Base-by-base conservation (phyloP, 805 yeast species). In the Lipomyces starkeyi region DNA sequence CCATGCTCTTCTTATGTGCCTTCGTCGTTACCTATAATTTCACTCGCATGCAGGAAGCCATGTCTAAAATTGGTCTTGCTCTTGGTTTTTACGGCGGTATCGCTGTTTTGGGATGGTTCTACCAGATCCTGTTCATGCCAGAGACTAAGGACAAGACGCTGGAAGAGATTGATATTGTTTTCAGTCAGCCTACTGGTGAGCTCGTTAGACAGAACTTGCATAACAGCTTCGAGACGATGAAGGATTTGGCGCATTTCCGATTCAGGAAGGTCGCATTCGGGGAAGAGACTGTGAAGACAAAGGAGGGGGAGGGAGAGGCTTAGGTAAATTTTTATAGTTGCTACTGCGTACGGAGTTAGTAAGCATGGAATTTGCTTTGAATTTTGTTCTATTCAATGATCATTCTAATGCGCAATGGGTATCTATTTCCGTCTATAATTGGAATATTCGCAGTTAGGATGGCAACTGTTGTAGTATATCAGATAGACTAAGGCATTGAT, bases 31-130 rank as follows among this genome's bases (percentile, higher is more conserved):
- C 91, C 22, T 88, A 85, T 79, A 87, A 87, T 80, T 88, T 87
- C 77, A 81, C 83, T 57, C 74, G 77, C 32, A 87, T 88, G 91
- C 80, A 84, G 72, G 73, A 75, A 0, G 86, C 87, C 2, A 81
- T 88, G 82, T 85, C 90, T 3, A 81, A 83, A 74, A 85, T 89
- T 13, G 91, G 91, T 35, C 80, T 88, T 71, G 83, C 87, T 6
- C 77, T 87, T 59, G 91, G 91, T 0, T 88, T 88, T 82, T 88
- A 86, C 73, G 91, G 90, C 61, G 90, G 90, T 58, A 83, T 88
- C 73, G 89, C 89, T 0, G 83, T 85, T 65, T 65, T 87, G 35
- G 90, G 89, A 22, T 62, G 62, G 62, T 56, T 62, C 32, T 62
- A 58, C 62, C 62, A 56, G 64, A 25, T 62, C n/a, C 13, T 62